Evolutionary conservation across 208 protist species (phyloP), one percentile per base, ranked within the genome.

Genomic region (Borovskyia barvae): DNA sequence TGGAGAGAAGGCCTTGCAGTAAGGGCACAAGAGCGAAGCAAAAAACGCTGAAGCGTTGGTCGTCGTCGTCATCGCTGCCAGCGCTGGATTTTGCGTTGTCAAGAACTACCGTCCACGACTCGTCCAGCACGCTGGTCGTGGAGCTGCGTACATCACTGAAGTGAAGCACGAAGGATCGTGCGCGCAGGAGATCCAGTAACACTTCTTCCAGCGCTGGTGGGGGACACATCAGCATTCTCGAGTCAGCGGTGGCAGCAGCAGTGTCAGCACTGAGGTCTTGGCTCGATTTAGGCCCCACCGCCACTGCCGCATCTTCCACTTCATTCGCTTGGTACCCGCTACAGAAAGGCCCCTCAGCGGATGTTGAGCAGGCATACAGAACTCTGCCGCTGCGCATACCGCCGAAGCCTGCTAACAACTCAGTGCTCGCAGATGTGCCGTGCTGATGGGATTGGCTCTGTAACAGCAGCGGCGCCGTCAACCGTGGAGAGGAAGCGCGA

Each of bases 91-190:
- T 73, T 2, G 82, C 80, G 36, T 72, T 80, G 33, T 94, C 80
- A 17, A 94, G 67, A 12, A 82, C 72, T 15, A 85, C 79, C 37
- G 85, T 58, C 84, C 85, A 94, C 32, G 78, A 78, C 53, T 92
- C 82, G 41, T 94, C 85, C 33, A 92, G 36, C 30, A 92, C 80
- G 50, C 73, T 91, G 0, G 87, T 78, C 8, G 72, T 22, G 1
- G 51, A 66, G 48, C 48, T 69, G 48, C 41, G 48, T 17, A 49
- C 63, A 20, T 85, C 70, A 28, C 72, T 68, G 55, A 91, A 91
- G 37, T 73, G 63, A 57, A 92, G 79, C 2, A 92, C 71, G 29
- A 58, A 57, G 17, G 63, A 37, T n/a, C 82, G 80, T 12, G 72
- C 42, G 3, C 57, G 56, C 42, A 85, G 24, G 46, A 89, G 46